A percentile compares a stretch with the other conserved stretches of the same genome.
Evolutionary conservation across 192 early-diverging fungal species (phyloP).

Genomic region (Coemansia sp.): DNA sequence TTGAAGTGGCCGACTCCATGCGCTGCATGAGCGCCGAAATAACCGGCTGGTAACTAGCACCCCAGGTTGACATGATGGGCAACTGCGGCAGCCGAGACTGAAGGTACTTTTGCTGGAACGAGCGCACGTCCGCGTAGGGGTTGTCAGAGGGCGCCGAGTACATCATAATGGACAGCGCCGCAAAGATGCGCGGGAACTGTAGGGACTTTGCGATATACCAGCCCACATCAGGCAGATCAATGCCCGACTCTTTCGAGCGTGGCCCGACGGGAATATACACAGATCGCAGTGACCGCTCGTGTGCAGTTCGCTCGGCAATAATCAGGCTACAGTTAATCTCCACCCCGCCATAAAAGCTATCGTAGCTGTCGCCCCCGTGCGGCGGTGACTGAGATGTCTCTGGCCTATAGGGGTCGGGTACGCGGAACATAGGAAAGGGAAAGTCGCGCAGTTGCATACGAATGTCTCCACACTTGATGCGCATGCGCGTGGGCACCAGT

Average conservation of each 20-base stretch:
- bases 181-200: conserved; percentile 51
- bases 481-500: conserved; percentile 45
- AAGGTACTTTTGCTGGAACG: conserved; percentile 16
- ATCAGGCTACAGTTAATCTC: conserved; percentile 47
- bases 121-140: conserved; percentile 2
- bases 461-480: conserved; percentile 48
- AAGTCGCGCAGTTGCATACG: conserved; percentile 54
- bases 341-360: conserved; percentile 36
- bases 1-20: conserved; percentile 45
- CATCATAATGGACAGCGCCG: conserved; percentile 42
- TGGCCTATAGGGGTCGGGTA: conserved; percentile 47
- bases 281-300: conserved; percentile 40
- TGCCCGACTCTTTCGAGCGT: conserved; percentile 25
- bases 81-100: conserved; percentile 27
- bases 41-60: conserved; percentile 51
- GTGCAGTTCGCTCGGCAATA: conserved; percentile 44
- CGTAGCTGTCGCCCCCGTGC: conserved; percentile 25
- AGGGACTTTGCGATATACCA: conserved; percentile 50
- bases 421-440: conserved; percentile 53
- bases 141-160: conserved; percentile 26
- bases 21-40: conserved; percentile 56
- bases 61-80: conserved; percentile 54
- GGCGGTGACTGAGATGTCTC: conserved; percentile 4
- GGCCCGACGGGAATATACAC: conserved; percentile 47
- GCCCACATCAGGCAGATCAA: conserved; percentile 26